Conservation (phyloP, 768 basidiomycete species). For the Leccinum variicolor region DNA sequence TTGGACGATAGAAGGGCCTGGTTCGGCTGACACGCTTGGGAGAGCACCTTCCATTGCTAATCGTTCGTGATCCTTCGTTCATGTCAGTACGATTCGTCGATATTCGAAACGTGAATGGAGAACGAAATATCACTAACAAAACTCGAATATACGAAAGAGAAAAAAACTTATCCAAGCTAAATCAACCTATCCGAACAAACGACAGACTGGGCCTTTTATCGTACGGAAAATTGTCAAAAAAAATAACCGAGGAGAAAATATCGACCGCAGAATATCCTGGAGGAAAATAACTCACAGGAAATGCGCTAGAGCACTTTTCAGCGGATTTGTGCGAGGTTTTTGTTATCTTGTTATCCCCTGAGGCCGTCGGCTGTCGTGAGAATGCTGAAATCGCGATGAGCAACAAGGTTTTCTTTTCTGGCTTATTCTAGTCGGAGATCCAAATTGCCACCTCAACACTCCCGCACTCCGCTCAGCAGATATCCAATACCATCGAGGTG, state of each 20-base stretch:
- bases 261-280: conserved; percentile 7
- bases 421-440: conserved; percentile 30
- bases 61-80: conserved; percentile 16
- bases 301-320: conserved; percentile 10
- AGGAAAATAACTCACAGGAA: conserved; percentile 25
- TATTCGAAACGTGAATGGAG: conserved; percentile 19
- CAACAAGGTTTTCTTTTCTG: conserved; percentile 22
- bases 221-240: conserved; percentile 11
- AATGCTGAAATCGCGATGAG: conserved; percentile 29
- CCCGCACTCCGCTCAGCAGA: neutral
- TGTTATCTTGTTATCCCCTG: conserved; percentile 35
- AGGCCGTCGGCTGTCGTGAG: conserved; percentile 37
- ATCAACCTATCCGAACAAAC: conserved; percentile 26
- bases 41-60: conserved; percentile 25
- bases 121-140: conserved; percentile 30
- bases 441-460: conserved; percentile 15
- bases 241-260: conserved; percentile 9
- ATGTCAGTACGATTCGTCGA: conserved; percentile 23
- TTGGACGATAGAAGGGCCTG: conserved; percentile 27
- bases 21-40: conserved; percentile 25
- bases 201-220: conserved; percentile 14
- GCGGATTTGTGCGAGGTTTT: conserved; percentile 25
- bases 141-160: conserved; percentile 32
- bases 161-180: conserved; percentile 34
- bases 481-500: conserved; percentile 10